Percentiles rank a stretch among this genome's conserved stretches.
Conservation (phyloP, 2,329 filamentous ascomycete genomes). For the Aaosphaeria pasadenensis region DNA sequence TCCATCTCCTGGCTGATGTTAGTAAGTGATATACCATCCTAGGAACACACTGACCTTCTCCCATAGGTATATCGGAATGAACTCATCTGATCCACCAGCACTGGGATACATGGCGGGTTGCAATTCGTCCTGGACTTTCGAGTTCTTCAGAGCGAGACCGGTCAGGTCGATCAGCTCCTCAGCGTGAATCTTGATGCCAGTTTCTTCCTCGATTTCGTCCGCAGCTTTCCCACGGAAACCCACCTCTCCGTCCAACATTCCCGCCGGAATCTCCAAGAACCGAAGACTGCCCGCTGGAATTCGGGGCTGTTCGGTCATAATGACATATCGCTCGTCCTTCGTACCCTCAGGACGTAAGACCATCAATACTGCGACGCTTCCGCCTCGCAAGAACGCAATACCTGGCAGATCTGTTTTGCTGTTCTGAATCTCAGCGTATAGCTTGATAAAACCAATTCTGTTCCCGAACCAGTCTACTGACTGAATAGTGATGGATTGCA, state of each 20-base stretch:
- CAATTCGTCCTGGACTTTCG: constrained; percentile 26
- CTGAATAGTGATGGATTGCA: constrained; percentile 51
- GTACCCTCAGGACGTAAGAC: constrained; percentile 38
- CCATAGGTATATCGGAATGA: constrained; percentile 53
- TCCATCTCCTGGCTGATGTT: constrained; percentile 31
- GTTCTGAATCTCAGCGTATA: constrained; percentile 47
- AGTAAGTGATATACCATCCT: no score
- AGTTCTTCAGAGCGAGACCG: constrained; percentile 39
- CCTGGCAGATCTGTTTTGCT: constrained; percentile 51
- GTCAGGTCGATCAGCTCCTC: constrained; percentile 54
- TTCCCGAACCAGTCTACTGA: constrained; percentile 49
- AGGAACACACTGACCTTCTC: constrained; percentile 34
- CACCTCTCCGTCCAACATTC: constrained; percentile 51
- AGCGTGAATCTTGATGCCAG: constrained; percentile 47
- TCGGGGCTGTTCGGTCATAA: constrained; percentile 55
- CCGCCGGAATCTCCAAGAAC: constrained; percentile 54
- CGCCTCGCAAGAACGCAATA: constrained; percentile 53
- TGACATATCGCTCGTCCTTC: constrained; percentile 44
- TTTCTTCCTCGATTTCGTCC: constrained; percentile 56
- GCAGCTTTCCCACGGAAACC: constrained; percentile 53
- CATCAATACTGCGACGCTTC: constrained; percentile 54
- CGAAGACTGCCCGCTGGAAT: constrained; percentile 50
- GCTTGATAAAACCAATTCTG: constrained; percentile 52
- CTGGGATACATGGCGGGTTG: constrained; percentile 52
- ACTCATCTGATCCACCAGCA: constrained; percentile 55